These are phyloP conservation scores for Trametes villosa DNA, from an alignment of 768 basidiomycete species.

Conservation along the genomic window DNA sequence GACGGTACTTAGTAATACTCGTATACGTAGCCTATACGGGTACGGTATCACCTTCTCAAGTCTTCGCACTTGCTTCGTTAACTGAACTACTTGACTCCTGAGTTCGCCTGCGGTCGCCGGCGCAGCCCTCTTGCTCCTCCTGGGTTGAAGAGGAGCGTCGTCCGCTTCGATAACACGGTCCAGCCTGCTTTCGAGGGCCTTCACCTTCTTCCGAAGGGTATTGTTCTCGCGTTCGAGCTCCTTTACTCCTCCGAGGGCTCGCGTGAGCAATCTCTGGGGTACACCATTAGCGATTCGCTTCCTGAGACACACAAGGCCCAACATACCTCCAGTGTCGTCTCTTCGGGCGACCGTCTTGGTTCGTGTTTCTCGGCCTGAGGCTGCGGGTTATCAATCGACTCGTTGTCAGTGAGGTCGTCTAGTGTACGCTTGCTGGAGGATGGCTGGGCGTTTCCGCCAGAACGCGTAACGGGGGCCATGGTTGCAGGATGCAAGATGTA, in stretches of 20 bases:
- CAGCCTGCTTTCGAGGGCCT: conserved; percentile 20
- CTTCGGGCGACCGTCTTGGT: neutral
- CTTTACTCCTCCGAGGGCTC: conserved; percentile 15
- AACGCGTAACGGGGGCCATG: conserved; percentile 10
- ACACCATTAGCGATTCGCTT: neutral
- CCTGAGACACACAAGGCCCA: neutral
- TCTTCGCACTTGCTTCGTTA: conserved; percentile 28
- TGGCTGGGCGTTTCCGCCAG: neutral
- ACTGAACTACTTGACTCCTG: conserved; percentile 25
- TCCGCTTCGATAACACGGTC: conserved; percentile 25
- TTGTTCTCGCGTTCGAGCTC: conserved; percentile 22
- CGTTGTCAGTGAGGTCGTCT: neutral
- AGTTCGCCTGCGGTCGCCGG: conserved; percentile 16
- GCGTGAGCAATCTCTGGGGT: conserved; percentile 4
- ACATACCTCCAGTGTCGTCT: neutral
- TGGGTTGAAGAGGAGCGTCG: conserved; percentile 29
- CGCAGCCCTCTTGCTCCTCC: conserved; percentile 15
- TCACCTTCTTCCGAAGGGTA: conserved; percentile 22
- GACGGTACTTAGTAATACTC: neutral
- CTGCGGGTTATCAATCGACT: neutral
- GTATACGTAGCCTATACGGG: neutral
- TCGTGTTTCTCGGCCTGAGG: neutral
- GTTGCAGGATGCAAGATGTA: too few species aligned
- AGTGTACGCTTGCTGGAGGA: conserved; percentile 7
- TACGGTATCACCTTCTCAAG: conserved; percentile 36